Conservation (phyloP, 2,329 filamentous ascomycete genomes). For the Sarocladium strictum region DNA sequence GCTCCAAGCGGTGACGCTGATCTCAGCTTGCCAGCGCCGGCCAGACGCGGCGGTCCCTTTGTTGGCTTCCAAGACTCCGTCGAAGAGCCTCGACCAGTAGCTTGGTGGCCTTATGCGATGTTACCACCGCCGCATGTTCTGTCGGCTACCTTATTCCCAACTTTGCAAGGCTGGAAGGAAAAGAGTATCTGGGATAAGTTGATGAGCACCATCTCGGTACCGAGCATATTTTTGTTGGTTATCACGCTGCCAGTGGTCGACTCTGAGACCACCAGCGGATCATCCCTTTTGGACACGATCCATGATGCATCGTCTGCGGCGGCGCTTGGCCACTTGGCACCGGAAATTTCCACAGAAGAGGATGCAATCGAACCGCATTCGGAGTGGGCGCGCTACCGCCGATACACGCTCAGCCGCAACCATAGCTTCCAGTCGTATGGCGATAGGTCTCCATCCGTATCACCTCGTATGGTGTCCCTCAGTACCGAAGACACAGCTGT, state of each 20-base stretch:
- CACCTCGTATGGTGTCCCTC: constrained; percentile 15
- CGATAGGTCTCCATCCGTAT: constrained; percentile 2
- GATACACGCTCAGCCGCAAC: constrained; percentile 32
- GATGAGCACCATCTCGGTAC: constrained; percentile 76
- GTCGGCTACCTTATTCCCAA: constrained; percentile 75
- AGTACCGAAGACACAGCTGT: constrained; percentile 18
- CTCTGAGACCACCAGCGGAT: constrained; percentile 48
- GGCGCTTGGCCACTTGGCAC: constrained; percentile 24
- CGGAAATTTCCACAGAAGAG: constrained; percentile 29
- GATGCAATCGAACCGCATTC: constrained; percentile 35
- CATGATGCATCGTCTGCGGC: constrained; percentile 23
- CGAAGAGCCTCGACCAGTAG: constrained; percentile 42
- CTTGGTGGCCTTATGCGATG: constrained; percentile 76
- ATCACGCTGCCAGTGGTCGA: constrained; percentile 91
- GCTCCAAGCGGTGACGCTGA: constrained; percentile 41
- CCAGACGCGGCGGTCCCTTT: constrained; percentile 42
- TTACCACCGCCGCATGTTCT: constrained; percentile 69
- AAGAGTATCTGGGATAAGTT: constrained; percentile 83
- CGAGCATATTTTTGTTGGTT: constrained; percentile 83
- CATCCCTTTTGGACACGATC: constrained; percentile 19
- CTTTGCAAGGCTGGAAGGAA: constrained; percentile 71
- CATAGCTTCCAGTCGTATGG: constrained; percentile 18
- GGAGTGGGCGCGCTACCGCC: constrained; percentile 55
- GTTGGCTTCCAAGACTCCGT: constrained; percentile 32
- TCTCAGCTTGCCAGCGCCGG: constrained; percentile 41